Conservation (phyloP, 2,329 filamentous ascomycete species). For the Paecilomyces sp. region DNA sequence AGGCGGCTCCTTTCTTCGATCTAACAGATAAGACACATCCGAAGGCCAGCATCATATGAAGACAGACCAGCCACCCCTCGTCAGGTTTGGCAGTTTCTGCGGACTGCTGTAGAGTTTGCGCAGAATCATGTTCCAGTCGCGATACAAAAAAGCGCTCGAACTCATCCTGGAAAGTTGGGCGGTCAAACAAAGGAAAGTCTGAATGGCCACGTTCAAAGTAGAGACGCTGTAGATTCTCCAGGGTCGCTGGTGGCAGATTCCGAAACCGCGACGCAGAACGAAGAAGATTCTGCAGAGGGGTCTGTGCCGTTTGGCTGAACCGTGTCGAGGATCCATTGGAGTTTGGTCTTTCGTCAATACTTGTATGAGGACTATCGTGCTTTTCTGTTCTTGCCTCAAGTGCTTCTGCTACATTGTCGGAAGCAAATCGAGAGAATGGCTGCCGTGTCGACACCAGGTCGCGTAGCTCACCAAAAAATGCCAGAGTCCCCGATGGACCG, state of each 20-base stretch:
- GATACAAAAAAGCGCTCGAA: conserved; percentile 21
- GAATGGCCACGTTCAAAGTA: conserved; percentile 31
- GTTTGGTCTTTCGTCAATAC: neutral
- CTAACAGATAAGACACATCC: conserved; percentile 21
- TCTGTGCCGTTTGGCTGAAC: neutral
- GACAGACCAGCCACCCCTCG: conserved; percentile 28
- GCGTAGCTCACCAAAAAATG: conserved; percentile 29
- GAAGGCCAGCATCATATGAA: conserved; percentile 33
- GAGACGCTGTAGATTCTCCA: conserved; percentile 23
- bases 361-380: neutral
- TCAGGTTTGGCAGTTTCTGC: conserved; percentile 13
- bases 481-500: conserved; percentile 30
- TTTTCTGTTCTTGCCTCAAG: conserved; percentile 11
- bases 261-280: neutral
- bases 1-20: conserved; percentile 8
- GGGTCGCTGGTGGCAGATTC: neutral
- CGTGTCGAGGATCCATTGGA: neutral
- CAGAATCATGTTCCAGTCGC: too few relatives aligned
- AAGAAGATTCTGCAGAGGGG: neutral
- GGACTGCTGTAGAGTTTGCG: neutral
- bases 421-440: conserved; percentile 9
- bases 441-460: conserved; percentile 17
- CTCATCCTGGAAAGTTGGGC: conserved; percentile 27
- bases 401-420: conserved; percentile 18
- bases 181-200: conserved; percentile 31